phyloP scores from a whole-genome alignment of 1,284 basidiomycete genomes.

The Sporisorium graminicola region DNA sequence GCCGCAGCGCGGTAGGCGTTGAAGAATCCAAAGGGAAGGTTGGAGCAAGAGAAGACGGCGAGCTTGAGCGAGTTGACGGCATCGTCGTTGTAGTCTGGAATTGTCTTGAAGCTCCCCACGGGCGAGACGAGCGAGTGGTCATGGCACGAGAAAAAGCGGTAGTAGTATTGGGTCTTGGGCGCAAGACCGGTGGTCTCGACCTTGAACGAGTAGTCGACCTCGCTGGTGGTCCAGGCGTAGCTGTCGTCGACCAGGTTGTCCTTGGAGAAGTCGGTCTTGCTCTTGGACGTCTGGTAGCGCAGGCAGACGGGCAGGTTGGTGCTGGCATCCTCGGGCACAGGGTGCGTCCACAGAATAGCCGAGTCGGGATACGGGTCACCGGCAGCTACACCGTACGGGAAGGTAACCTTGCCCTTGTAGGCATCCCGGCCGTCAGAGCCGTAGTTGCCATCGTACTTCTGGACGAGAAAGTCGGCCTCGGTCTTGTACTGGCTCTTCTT shows the following conservation, averaged over 20 bases:
- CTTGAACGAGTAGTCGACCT: constrained; percentile 77
- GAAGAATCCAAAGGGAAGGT: constrained; percentile 76
- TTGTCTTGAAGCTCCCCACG: constrained; percentile 73
- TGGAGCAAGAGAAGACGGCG: constrained; percentile 77
- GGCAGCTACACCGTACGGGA: constrained; percentile 71
- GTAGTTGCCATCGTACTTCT: constrained; percentile 44
- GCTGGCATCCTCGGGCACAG: constrained; percentile 37
- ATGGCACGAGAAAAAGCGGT: constrained; percentile 75
- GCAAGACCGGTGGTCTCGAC: constrained; percentile 75
- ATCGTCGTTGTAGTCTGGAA: constrained; percentile 53
- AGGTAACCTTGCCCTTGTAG: constrained; percentile 64
- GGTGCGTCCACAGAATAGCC: constrained; percentile 76
- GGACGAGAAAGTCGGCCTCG: constrained; percentile 52
- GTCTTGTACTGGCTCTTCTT: constrained; percentile 27
- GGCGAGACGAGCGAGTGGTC: constrained; percentile 66
- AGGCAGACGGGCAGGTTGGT: constrained; percentile 76
- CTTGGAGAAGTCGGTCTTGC: constrained; percentile 61
- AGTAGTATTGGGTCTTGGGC: constrained; percentile 76
- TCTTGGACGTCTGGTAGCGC: constrained; percentile 72
- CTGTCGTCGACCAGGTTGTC: constrained; percentile 72
- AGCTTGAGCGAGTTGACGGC: constrained; percentile 73
- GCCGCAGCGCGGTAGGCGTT: constrained; percentile 78
- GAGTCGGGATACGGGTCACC: constrained; percentile 77
- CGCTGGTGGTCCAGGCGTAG: constrained; percentile 76
- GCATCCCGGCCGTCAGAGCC: constrained; percentile 44